Conservation (phyloP, 2,329 filamentous ascomycete genomes). For the Curvularia eragrostidis region DNA sequence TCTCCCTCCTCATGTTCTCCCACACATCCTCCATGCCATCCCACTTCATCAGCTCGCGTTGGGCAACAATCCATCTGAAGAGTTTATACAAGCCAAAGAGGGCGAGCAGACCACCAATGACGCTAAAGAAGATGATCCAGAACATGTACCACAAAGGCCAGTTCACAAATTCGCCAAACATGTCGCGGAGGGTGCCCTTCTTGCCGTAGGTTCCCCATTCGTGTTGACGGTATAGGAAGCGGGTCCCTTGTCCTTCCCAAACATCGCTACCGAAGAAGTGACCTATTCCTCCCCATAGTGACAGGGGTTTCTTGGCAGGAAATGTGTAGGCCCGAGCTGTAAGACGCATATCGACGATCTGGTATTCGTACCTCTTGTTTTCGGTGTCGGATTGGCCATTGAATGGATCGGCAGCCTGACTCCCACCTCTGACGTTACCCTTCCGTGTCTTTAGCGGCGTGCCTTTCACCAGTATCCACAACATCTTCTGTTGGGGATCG, state of each 20-base stretch:
- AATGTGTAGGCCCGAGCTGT: slow-evolving; percentile 34
- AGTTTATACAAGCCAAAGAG: slow-evolving; percentile 31
- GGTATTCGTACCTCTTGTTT: slow-evolving; percentile 32
- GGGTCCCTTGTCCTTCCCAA: slow-evolving; percentile 30
- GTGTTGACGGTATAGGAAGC: slow-evolving; percentile 33
- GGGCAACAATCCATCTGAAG: slow-evolving; percentile 28
- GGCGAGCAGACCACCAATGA: slow-evolving; percentile 25
- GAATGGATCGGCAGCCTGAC: slow-evolving; percentile 29
- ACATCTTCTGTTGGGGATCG: slow-evolving; percentile 32
- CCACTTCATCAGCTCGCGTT: slow-evolving; percentile 42
- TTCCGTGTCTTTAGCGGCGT: slow-evolving; percentile 16
- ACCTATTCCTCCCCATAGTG: slow-evolving; percentile 28
- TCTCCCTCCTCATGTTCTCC: slow-evolving; percentile 35
- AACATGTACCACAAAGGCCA: slow-evolving; percentile 35
- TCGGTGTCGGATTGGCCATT: slow-evolving; percentile 18
- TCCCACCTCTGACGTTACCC: slow-evolving; percentile 8
- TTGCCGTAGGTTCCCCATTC: slow-evolving; percentile 46
- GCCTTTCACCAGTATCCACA: slow-evolving; percentile 38
- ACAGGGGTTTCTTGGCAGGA: slow-evolving; percentile 10
- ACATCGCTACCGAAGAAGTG: slow-evolving; percentile 42
- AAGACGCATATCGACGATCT: slow-evolving; percentile 35
- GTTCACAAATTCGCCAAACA: slow-evolving; percentile 34
- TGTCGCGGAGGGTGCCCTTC: slow-evolving; percentile 37
- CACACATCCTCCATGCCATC: slow-evolving; percentile 46
- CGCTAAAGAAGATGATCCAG: slow-evolving; percentile 28